Evolutionary conservation across 352 stramenopile genomes (phyloP).

Genomic region (Ophiocytium majus): DNA sequence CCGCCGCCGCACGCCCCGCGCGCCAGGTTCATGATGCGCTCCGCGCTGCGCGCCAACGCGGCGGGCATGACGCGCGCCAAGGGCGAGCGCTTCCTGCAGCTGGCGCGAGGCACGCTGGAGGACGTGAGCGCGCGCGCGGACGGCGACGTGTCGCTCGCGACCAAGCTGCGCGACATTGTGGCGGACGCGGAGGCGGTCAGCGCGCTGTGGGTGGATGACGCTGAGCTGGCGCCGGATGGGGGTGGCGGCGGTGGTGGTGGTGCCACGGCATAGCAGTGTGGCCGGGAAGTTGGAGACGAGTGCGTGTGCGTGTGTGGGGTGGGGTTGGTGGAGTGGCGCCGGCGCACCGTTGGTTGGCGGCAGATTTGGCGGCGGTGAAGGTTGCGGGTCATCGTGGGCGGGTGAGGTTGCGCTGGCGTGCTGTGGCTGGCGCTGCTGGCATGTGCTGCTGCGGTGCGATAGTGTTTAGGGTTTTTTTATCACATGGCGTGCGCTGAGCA

Average conservation of each 20-base stretch:
- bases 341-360: too few species aligned
- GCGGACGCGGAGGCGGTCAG: not conserved
- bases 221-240: not conserved
- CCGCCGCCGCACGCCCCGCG: not conserved
- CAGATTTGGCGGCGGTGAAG: too few species aligned
- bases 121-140: not conserved
- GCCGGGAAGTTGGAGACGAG: too few species aligned
- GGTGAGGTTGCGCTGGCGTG: too few species aligned
- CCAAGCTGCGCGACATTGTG: not conserved
- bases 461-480: too few species aligned
- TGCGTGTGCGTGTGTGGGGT: too few species aligned
- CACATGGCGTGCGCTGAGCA: too few species aligned
- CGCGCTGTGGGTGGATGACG: not conserved
- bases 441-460: too few species aligned
- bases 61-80: not conserved
- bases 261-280: not conserved
- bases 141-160: not conserved
- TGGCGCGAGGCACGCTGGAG: not conserved
- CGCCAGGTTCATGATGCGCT: conserved; percentile 21
- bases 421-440: too few species aligned
- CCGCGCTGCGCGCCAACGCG: not conserved
- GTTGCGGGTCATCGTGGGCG: too few species aligned
- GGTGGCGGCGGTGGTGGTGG: not conserved
- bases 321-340: too few species aligned
- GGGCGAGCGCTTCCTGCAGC: not conserved